phyloP scores from a whole-genome alignment of 495 filamentous ascomycete genomes.

The Aspergillus ostianus region DNA sequence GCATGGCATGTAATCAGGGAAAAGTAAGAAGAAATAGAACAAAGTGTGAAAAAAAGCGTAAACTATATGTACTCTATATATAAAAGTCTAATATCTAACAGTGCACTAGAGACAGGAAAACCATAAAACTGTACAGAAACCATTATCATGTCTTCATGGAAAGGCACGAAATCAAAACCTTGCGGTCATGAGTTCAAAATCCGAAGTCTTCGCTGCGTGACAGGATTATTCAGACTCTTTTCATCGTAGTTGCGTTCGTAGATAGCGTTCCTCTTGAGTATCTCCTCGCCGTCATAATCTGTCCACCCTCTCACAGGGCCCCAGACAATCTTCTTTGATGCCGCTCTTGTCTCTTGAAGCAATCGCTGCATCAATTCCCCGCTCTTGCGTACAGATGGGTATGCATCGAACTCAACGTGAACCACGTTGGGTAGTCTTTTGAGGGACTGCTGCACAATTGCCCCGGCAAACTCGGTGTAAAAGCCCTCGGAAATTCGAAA shows the following conservation, averaged over 20 bases:
- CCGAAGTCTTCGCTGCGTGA: background rate
- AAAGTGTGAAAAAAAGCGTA: no score
- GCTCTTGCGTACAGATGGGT: slow-evolving; percentile 63
- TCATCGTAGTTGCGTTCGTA: slow-evolving; percentile 11
- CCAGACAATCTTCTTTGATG: slow-evolving; percentile 60
- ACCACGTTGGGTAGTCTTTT: slow-evolving; percentile 56
- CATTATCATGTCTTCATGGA: background rate
- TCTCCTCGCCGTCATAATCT: slow-evolving; percentile 32
- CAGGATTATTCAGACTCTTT: background rate
- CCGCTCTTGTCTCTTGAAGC: slow-evolving; percentile 49
- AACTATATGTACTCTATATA: no score
- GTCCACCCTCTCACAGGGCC: slow-evolving; percentile 69
- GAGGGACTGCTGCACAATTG: slow-evolving; percentile 58
- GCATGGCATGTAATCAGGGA: no score
- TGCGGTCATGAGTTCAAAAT: background rate
- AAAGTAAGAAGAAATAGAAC: no score
- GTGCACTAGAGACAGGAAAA: background rate
- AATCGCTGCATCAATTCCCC: slow-evolving; percentile 71
- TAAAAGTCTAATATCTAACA: background rate
- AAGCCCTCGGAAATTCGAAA: slow-evolving; percentile 67
- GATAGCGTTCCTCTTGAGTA: slow-evolving; percentile 7
- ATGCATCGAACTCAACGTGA: slow-evolving; percentile 74
- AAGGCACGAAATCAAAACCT: background rate
- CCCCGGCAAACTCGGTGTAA: slow-evolving; percentile 69
- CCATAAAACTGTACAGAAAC: background rate